Base-by-base conservation (phyloP, 768 basidiomycete genomes). In the Trametes punicea region DNA sequence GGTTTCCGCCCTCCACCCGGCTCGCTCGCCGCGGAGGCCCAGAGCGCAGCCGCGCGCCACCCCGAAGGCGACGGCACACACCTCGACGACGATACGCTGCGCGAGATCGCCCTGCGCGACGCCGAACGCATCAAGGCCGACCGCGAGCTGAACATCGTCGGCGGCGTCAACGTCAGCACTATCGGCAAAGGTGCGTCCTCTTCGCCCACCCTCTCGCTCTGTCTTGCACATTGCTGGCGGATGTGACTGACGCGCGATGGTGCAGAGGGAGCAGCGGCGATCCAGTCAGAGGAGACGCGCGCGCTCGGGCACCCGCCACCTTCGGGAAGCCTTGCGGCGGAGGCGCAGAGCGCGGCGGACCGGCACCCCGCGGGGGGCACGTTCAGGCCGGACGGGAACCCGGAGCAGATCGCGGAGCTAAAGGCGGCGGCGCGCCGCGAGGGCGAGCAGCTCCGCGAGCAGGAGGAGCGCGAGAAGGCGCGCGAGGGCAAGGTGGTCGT, bases 1-100 rank as follows among this genome's bases (percentile, higher is more conserved):
- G 68, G 68, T n/a, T 68, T 66, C 57, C 64, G 68, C 11, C 68
- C 69, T 11, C 69, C 69, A 2, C 67, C 62, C 9, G 68, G 64
- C 31, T 67, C 65, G 20, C 64, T 70, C 25, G 68, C 69, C 1
- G 69, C 69, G 1, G 66, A 67, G 44, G 69, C 68, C 18, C 69
- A 70, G 59, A 62, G 63, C 30, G 63, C 64, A 1, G 64, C 63
- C 5, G 63, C 64, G 21, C 55, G 55, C 21, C 56, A 72, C 51
- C 65, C 67, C 1, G 62, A 64, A 15, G 56, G 54, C 18, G 56
- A 55, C 21, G 60, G 57, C 34, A 52, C 51, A 18, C 48, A 53
- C 21, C 48, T 56, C 4, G 64, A 61, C 46, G 62, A 64, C 27
- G 63, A 60, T 4, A 47, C 57, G 18, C 55, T 67, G 27, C 56